Percentiles rank a stretch among this genome's conserved stretches.
These are phyloP conservation scores for Pythium inflatum DNA, from an alignment of 352 stramenopile species.

Conservation along the genomic window DNA sequence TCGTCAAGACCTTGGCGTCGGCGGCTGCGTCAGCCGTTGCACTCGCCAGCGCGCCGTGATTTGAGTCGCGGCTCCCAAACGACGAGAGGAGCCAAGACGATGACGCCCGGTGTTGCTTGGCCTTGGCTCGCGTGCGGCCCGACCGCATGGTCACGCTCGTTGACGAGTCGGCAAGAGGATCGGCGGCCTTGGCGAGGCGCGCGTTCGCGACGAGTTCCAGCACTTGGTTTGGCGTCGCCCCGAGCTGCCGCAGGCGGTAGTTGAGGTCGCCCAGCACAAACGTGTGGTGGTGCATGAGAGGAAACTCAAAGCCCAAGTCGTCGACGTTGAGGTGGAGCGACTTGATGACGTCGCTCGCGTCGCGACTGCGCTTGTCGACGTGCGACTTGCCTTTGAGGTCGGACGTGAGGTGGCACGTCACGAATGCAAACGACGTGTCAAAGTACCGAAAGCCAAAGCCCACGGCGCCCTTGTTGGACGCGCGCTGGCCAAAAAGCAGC, in stretches of 20 bases:
- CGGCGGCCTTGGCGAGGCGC: slow-evolving; percentile 10
- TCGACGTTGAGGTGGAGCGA: slow-evolving; percentile 81
- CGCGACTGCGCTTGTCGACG: slow-evolving; percentile 72
- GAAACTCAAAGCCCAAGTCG: slow-evolving; percentile 86
- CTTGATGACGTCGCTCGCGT: slow-evolving; percentile 74
- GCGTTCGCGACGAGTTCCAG: slow-evolving; percentile 58
- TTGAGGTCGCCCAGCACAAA: slow-evolving; percentile 92
- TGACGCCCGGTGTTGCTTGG: slow-evolving; percentile 15
- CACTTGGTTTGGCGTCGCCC: slow-evolving; percentile 57
- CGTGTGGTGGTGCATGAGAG: slow-evolving; percentile 85
- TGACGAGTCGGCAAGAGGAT: not conserved
- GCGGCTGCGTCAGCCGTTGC: not conserved
- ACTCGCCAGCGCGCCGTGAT: not conserved
- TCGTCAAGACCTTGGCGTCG: slow-evolving; percentile 12
- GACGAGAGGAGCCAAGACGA: slow-evolving; percentile 25
- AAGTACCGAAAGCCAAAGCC: slow-evolving; percentile 87
- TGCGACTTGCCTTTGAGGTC: slow-evolving; percentile 86
- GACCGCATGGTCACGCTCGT: slow-evolving; percentile 11
- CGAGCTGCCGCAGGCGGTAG: slow-evolving; percentile 77
- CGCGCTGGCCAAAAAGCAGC: slow-evolving; percentile 66
- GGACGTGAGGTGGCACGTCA: slow-evolving; percentile 87
- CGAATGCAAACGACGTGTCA: slow-evolving; percentile 86
- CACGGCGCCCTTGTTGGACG: slow-evolving; percentile 91
- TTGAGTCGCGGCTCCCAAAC: slow-evolving; percentile 20
- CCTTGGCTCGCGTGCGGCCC: slow-evolving; percentile 2